Base-by-base conservation (phyloP, 768 basidiomycete species). In the Clitopilus hobsonii region DNA sequence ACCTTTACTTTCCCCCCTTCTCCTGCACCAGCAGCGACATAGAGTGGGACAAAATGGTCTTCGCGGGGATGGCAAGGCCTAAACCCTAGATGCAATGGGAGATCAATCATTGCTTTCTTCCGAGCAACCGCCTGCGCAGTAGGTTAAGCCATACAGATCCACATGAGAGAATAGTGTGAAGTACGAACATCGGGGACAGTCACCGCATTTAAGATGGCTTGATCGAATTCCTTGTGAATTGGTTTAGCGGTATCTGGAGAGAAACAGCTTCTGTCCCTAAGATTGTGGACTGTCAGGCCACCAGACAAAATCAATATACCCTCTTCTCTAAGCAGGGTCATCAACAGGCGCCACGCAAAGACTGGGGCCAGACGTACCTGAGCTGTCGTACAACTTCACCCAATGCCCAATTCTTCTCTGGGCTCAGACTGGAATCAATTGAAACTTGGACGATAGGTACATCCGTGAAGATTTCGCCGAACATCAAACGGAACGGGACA, bases 1-100 rank as follows among this genome's bases (percentile, higher is more conserved):
- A 85, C 72, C 61, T 67, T 72, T 6, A 75, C 76, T 28, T 73
- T 69, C 1, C 81, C 83, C 5, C 73, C 75, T 38, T 82, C 85
- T 7, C 84, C 85, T 6, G 88, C 90, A 2, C 88, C 90, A 2
- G 83, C 86, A 3, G 86, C 88, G 38, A 91, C 75, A 65, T 91
- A 89, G 14, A 93, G 58, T 8, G 91, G 91, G 14, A 92, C 74
- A 62, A 93, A 89, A 63, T 93, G 91, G 25, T 94, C 91, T 58
- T 84, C 84, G 2, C 86, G 77, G 1, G 90, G 91, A 61, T 94
- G 88, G 24, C 85, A 80, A 0, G 73, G 62, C 3, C 84, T 77
- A 75, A 89, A 93, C 7, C 80, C 80, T 3, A 72, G 68, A 60
- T 91, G 88, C 38, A 70, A 69, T 7, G 76, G 72, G 55, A 94